Evolutionary conservation across 768 basidiomycete species (phyloP), one percentile per base, ranked within the genome.

Genomic region (Tricholoma matsutake): DNA sequence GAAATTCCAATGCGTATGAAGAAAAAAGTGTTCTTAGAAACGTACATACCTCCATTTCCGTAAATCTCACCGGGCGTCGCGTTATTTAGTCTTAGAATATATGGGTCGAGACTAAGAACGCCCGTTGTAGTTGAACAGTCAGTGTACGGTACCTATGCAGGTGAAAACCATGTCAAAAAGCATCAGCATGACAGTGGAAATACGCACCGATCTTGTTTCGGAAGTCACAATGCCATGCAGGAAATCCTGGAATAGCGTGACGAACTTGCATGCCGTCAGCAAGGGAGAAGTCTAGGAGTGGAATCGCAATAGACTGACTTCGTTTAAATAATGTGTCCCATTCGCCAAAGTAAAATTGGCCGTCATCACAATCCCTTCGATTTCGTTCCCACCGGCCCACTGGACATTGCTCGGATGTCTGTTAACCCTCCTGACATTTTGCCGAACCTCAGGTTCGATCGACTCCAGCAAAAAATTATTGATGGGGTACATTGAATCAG

Each of bases 361-460:
- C 11, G 34, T 54, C 41, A 76, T 73, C 6, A 80, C 80, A 47
- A 85, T 84, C 0, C 79, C 82, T 66, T 85, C 84, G 47, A 85
- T 84, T 67, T 85, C 83, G 69, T 86, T 86, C 16, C 84, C 83
- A 8, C 82, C 83, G 10, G 84, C 84, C 83, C 85, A 86, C 58
- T 85, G 84, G 2, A 72, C 81, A 63, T 79, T 81, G 68, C 83
- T 85, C 2, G 84, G 83, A 59, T 86, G 84, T 28, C 75, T 73
- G 62, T 85, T 86, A 22, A 84, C 67, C 18, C 85, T 72, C n/a
- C 84, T 74, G 2, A 85, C 81, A 59, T 85, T 85, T 69, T 86
- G 82, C 20, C 81, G 74, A 16, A 85, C 81, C 65, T 86, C 85
- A 3, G 81, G 79, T 51, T 82, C 81, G 56, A 85, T 67, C 1